These are phyloP conservation scores for Corylus americana DNA, from an alignment of 306 rosid species.

Conservation along the genomic window DNA sequence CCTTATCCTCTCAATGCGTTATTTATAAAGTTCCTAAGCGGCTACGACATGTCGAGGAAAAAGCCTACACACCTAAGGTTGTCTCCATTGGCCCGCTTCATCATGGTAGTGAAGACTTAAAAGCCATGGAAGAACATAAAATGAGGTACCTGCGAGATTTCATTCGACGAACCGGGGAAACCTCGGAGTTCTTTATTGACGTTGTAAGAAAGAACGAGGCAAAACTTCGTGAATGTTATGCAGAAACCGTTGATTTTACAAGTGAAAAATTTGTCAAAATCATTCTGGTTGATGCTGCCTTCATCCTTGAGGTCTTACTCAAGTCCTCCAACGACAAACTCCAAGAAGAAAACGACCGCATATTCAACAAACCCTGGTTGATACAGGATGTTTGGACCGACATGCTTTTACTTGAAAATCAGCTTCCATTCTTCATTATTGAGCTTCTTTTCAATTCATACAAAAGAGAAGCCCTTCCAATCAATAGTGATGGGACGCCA, in stretches of 20 bases:
- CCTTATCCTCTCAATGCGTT: constrained; percentile 15
- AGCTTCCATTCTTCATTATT: constrained; percentile 48
- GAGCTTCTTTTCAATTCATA: constrained; percentile 19
- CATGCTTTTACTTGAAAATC: constrained; percentile 52
- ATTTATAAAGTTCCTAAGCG: constrained; percentile 34
- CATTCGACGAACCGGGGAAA: constrained; percentile 8
- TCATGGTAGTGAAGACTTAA: constrained; percentile 25
- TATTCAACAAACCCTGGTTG: constrained; percentile 39
- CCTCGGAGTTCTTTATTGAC: neutral
- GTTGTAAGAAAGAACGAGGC: constrained; percentile 4
- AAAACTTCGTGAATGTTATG: constrained; percentile 14
- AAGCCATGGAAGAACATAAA: constrained; percentile 40
- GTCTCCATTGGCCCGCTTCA: constrained; percentile 43
- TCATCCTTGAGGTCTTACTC: constrained; percentile 33
- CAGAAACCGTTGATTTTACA: constrained; percentile 18
- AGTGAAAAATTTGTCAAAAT: constrained; percentile 20
- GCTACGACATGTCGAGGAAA: neutral
- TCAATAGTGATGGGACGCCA: neutral
- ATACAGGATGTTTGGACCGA: constrained; percentile 35
- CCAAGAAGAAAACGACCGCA: constrained; percentile 18
- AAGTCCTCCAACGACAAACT: neutral
- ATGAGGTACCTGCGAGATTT: constrained; percentile 32
- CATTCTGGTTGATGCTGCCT: constrained; percentile 30
- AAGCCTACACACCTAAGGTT: constrained; percentile 35
- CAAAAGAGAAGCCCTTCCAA: too few species aligned